Base-by-base conservation (phyloP, 1,139 yeast genomes). In the Debaryomycetaceae sp. region DNA sequence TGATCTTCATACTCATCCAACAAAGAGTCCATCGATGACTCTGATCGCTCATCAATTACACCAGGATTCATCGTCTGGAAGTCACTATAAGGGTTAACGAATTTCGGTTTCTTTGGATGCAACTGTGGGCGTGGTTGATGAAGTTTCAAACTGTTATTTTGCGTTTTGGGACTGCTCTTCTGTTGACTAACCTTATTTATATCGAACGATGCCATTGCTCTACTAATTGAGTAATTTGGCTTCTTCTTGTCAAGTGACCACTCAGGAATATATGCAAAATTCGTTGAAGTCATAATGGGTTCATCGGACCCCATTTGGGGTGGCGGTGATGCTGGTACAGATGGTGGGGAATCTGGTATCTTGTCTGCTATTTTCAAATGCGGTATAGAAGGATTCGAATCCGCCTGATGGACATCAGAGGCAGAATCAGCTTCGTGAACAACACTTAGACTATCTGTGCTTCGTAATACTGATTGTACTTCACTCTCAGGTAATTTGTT, bases 1-100 rank as follows among this genome's bases (percentile, higher is more conserved):
- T 66, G 67, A 45, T 72, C 76, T 47, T 77, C 80, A 51, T 78
- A 79, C 48, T 75, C 79, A 47, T 78, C 83, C 13, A 80, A 59
- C 14, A 79, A 62, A 1, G 81, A 70, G 54, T 80, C 85, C 65
- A 78, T 65, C 1, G 78, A 69, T 1, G 81, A 75, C 20, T 68
- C 74, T 1, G 72, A 67, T 42, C 61, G 60, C 6, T 44, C 42
- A 35, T 48, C 49, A 11, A n/a, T 8, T 27, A 11, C 31, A 27
- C 11, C 11, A 4, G 11, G 11, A 4, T 27, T 2, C 11, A 11
- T 13, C 20, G 20, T 13, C 11, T 37, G 17, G 6, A 6, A n/a
- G 11, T 37, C 36, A 27, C 31, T 37, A 34, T 42, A 36, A 6
- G 44, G 41, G 9, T 23, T 6, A 1, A 4, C 27, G 2, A 13